A percentile compares a stretch with the other conserved stretches of the same genome.
phyloP scores from a whole-genome alignment of 2,329 filamentous ascomycete genomes.

The Ophiostoma himal-ulmi region DNA sequence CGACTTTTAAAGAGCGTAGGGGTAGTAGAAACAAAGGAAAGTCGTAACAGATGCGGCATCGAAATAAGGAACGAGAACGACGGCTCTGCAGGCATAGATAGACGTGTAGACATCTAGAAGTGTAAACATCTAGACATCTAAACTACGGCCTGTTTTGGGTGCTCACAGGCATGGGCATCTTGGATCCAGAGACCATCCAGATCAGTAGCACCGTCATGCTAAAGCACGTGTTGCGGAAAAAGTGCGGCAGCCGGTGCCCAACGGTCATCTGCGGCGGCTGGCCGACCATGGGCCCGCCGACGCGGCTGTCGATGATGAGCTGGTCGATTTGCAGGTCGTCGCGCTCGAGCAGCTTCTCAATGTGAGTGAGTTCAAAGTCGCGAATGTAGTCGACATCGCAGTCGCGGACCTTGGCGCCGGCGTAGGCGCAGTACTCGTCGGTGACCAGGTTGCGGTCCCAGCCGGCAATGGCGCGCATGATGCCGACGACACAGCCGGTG shows the following conservation, averaged over 20 bases:
- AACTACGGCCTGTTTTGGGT: too few relatives aligned
- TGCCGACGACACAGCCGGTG: constrained; percentile 81
- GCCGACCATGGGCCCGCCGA: constrained; percentile 12
- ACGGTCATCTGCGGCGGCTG: constrained; percentile 23
- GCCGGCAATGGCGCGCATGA: constrained; percentile 66
- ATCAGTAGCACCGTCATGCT: constrained; percentile 39
- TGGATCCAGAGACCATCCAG: constrained; percentile 33
- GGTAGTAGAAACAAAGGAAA: background rate
- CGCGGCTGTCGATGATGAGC: constrained; percentile 1
- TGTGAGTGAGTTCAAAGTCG: constrained; percentile 41
- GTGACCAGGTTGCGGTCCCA: constrained; percentile 59
- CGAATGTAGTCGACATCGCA: constrained; percentile 55
- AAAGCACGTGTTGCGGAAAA: constrained; percentile 41
- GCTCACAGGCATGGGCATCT: constrained; percentile 17
- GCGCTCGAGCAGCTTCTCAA: constrained; percentile 32
- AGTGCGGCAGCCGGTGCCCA: constrained; percentile 34
- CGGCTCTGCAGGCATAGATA: too few relatives aligned
- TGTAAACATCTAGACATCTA: too few relatives aligned
- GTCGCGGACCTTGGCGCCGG: constrained; percentile 54
- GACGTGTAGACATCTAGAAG: too few relatives aligned
- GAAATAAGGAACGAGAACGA: background rate
- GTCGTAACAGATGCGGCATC: background rate
- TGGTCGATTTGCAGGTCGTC: constrained; percentile 18
- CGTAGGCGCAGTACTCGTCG: constrained; percentile 67
- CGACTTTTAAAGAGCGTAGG: too few relatives aligned